Evolutionary conservation across 2,329 filamentous ascomycete genomes (phyloP).

Genomic region (Aspergillus sp.): DNA sequence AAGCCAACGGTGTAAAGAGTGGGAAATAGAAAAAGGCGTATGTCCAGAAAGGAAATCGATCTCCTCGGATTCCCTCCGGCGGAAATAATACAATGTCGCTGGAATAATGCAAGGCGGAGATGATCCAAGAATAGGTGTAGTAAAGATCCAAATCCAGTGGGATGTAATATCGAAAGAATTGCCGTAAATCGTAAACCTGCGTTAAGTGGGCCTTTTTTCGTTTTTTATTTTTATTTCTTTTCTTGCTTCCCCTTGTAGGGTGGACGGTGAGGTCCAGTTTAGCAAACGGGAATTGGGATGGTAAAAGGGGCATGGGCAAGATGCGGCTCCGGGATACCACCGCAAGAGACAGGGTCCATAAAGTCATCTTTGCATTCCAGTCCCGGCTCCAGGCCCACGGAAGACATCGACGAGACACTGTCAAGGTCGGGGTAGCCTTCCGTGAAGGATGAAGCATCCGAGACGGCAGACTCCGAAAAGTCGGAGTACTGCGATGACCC

Average conservation of each 20-base stretch:
- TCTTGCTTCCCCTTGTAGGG: not conserved
- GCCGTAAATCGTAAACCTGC: conserved; percentile 23
- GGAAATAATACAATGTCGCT: conserved; percentile 23
- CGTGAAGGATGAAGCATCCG: conserved; percentile 42
- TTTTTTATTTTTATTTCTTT: conserved; percentile 6
- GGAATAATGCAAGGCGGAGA: conserved; percentile 18
- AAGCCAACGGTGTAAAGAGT: conserved; percentile 7
- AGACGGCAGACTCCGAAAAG: conserved; percentile 44
- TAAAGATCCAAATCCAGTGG: not conserved
- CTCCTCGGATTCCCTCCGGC: conserved; percentile 18
- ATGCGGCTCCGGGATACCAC: conserved; percentile 34
- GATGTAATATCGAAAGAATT: conserved; percentile 7
- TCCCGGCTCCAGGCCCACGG: conserved; percentile 35
- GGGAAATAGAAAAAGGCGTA: conserved; percentile 19
- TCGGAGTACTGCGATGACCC: conserved; percentile 39
- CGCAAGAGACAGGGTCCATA: conserved; percentile 30
- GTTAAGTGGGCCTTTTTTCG: conserved; percentile 17
- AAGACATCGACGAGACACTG: conserved; percentile 38
- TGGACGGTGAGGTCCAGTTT: conserved; percentile 9
- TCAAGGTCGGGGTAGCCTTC: conserved; percentile 41
- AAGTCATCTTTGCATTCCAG: conserved; percentile 34
- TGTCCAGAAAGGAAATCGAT: conserved; percentile 22
- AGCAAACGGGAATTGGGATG: conserved; percentile 33
- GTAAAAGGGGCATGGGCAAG: conserved; percentile 29
- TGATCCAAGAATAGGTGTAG: conserved; percentile 10